Percentiles rank a stretch among this genome's conserved stretches.
Conservation (phyloP, 148 eudicot species). For the Vaccinium darrowii region DNA sequence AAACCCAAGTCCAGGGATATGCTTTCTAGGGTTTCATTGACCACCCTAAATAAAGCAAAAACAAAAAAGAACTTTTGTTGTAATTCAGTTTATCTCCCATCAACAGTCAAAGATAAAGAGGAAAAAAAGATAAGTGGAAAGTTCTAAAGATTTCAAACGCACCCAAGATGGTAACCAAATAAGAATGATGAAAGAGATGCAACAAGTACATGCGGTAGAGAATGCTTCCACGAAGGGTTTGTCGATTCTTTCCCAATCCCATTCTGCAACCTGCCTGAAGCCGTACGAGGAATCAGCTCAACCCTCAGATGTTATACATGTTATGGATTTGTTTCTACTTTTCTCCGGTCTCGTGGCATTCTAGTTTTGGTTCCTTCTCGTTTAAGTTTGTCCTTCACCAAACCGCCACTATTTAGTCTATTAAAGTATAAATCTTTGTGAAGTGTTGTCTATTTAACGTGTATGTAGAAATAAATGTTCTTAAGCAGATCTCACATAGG, state of each 20-base stretch:
- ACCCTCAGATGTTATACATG: neutral
- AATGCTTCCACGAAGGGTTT: constrained; percentile 64
- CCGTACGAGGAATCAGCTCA: neutral
- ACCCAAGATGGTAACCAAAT: constrained; percentile 96
- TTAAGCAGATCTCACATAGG: neutral
- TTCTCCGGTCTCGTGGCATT: neutral
- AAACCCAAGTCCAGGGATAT: constrained; percentile 84
- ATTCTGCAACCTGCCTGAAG: constrained; percentile 43
- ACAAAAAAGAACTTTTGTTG: constrained; percentile 17
- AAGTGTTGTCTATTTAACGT: neutral
- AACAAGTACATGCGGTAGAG: constrained; percentile 77
- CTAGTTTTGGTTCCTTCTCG: neutral
- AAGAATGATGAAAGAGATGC: constrained; percentile 73
- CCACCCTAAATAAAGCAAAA: constrained; percentile 58
- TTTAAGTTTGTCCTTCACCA: neutral
- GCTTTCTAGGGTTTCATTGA: constrained; percentile 83
- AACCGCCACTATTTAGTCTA: neutral
- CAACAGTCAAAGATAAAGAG: constrained; percentile 2
- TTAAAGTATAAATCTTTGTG: neutral
- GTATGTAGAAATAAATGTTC: neutral
- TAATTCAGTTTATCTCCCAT: constrained; percentile 8
- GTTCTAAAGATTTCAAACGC: constrained; percentile 21
- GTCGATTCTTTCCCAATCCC: constrained; percentile 50
- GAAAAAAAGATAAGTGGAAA: neutral
- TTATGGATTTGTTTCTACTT: neutral